Percentiles rank a stretch among this genome's conserved stretches.
phyloP scores from a whole-genome alignment of 1,284 basidiomycete genomes.

The Prillingera fragicola region DNA sequence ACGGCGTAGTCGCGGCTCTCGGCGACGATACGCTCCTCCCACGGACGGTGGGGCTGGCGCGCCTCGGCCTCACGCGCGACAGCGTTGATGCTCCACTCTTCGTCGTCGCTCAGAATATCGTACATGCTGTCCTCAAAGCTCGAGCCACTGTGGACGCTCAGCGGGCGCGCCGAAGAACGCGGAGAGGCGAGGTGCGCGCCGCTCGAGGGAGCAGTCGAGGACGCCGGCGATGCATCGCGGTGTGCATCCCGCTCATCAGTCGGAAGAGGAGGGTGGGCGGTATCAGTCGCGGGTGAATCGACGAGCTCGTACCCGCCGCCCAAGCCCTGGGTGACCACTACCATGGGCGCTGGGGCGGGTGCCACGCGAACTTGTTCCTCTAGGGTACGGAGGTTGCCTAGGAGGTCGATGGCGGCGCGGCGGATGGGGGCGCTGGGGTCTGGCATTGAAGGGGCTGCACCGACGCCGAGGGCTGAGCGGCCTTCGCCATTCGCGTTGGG shows the following conservation, averaged over 20 bases:
- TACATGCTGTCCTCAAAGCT: constrained; percentile 6
- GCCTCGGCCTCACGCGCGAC: constrained; percentile 23
- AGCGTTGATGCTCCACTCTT: constrained; percentile 41
- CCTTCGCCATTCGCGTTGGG: background rate
- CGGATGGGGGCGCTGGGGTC: constrained; percentile 13
- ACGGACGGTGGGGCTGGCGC: constrained; percentile 23
- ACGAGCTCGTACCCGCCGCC: background rate
- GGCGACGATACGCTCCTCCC: constrained; percentile 42
- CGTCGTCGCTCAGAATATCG: constrained; percentile 32
- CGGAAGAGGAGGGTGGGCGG: background rate
- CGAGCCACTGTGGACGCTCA: constrained; percentile 3
- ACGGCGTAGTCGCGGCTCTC: constrained; percentile 31
- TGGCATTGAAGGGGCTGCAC: too few species aligned
- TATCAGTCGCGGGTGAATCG: constrained; percentile 3
- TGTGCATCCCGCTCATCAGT: too few species aligned
- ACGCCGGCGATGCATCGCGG: too few species aligned
- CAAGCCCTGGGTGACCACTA: constrained; percentile 9
- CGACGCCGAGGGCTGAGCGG: background rate
- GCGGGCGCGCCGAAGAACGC: background rate
- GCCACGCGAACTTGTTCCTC: constrained; percentile 36
- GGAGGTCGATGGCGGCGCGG: constrained; percentile 40
- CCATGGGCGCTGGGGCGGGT: constrained; percentile 4
- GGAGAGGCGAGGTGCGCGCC: background rate
- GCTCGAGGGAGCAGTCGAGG: background rate
- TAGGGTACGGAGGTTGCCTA: constrained; percentile 32